Evolutionary conservation across 1,139 yeast genomes (phyloP), one percentile per base, ranked within the genome.

Genomic region (Magnusiomyces suaveolens): DNA sequence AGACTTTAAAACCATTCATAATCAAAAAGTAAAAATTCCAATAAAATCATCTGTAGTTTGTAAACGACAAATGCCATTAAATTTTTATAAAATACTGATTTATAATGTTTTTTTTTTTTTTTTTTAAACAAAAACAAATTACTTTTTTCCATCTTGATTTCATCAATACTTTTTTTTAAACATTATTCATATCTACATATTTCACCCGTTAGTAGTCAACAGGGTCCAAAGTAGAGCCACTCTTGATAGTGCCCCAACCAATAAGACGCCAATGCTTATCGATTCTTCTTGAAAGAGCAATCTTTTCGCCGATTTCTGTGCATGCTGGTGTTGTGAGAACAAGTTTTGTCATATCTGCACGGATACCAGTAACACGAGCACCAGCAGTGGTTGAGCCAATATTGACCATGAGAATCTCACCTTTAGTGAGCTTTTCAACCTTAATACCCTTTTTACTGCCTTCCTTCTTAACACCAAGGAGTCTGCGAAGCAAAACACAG

Each of bases 191-290:
- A n/a, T n/a, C n/a, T n/a, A n/a, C n/a, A n/a, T n/a, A n/a, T n/a
- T n/a, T n/a, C n/a, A n/a, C n/a, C n/a, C n/a, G n/a, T 48, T 54
- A 56, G 41, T 57, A 64, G 49, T 58, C 61, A 36, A 61, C 63
- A 39, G 67, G 67, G 33, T 59, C 57, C 47, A 64, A 56, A 33
- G 65, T 64, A 52, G 66, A 83, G 74, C 98, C 98, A 75, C 88
- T 89, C 75, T 88, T 87, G 70, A 94, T 92, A 55, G 97, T 88
- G 64, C 98, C 99, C 99, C 99, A 94, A 66, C 99, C 99, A 75
- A 94, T 94, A 72, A 94, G 81, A 80, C 99, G 94, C 96, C 97
- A 94, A 74, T 94, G 99, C 81, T 90, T 92, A 70, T 92, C 99
- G 66, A 94, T 94, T 82, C 98, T 90, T 80, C 99, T 87, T 48